Evolutionary conservation across 2,329 filamentous ascomycete genomes (phyloP).

Genomic region (Helotiales sp.): DNA sequence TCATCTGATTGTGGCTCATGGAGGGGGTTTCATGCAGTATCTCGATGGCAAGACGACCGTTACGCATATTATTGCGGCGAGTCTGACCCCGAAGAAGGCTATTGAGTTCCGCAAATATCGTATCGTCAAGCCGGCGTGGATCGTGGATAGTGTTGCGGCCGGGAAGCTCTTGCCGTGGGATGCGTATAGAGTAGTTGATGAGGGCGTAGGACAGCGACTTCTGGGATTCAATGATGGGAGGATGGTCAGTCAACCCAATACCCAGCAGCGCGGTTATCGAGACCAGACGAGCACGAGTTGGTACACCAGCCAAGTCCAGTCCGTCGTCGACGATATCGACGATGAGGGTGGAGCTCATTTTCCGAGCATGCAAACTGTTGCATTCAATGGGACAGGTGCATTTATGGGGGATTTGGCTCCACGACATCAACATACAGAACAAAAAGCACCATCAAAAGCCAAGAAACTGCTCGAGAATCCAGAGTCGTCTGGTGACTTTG

Average conservation of each 20-base stretch:
- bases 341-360: constrained; percentile 48
- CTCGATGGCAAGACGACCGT: constrained; percentile 92
- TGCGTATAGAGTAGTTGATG: constrained; percentile 81
- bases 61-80: constrained; percentile 93
- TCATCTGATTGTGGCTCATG: constrained; percentile 84
- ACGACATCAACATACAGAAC: background rate
- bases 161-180: constrained; percentile 86
- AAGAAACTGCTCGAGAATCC: constrained; percentile 14
- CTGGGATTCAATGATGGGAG: constrained; percentile 66
- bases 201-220: constrained; percentile 81
- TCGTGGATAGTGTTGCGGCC: constrained; percentile 84
- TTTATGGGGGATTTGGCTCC: constrained; percentile 14
- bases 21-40: constrained; percentile 94
- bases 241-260: constrained; percentile 69
- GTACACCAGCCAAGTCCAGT: constrained; percentile 75
- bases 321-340: constrained; percentile 47
- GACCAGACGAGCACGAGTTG: constrained; percentile 84
- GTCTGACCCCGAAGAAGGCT: constrained; percentile 88
- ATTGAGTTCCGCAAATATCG: constrained; percentile 87
- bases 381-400: constrained; percentile 19
- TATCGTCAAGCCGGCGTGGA: constrained; percentile 93
- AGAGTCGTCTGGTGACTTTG: constrained; percentile 38
- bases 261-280: constrained; percentile 68
- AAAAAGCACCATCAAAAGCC: constrained; percentile 13
- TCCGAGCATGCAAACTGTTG: constrained; percentile 32